Percentiles rank a stretch among this genome's conserved stretches.
phyloP scores from a whole-genome alignment of 495 filamentous ascomycete genomes.

The Xanthoparmelia taractica region DNA sequence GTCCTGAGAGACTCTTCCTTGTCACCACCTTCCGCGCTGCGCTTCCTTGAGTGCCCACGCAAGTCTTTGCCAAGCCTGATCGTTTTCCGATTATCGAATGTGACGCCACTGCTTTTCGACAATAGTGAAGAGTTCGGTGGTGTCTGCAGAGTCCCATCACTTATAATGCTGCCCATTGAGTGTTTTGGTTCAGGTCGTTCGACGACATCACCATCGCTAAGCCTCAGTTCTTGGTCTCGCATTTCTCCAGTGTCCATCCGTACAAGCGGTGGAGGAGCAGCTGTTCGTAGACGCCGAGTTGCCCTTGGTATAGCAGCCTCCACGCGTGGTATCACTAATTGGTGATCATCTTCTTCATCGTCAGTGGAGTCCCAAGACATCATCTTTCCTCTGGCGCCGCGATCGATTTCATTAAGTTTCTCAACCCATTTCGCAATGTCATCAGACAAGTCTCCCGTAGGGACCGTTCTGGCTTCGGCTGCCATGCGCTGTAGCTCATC shows the following conservation, averaged over 20 bases:
- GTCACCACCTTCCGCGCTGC: not conserved
- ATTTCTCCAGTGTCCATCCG: constrained; percentile 28
- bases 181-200: not conserved
- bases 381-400: constrained; percentile 9
- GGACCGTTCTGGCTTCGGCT: constrained; percentile 37
- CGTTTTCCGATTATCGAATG: too few species aligned
- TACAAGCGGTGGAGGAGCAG: constrained; percentile 17
- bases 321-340: not conserved
- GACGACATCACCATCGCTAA: constrained; percentile 17
- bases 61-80: not conserved
- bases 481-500: constrained; percentile 51
- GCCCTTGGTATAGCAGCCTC: not conserved
- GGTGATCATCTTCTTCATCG: constrained; percentile 10
- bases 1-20: constrained; percentile 1
- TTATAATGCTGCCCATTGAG: constrained; percentile 8
- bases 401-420: constrained; percentile 44
- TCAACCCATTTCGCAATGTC: constrained; percentile 49
- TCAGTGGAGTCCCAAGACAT: constrained; percentile 17
- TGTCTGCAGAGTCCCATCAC: constrained; percentile 13
- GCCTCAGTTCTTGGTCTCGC: constrained; percentile 15
- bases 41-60: not conserved
- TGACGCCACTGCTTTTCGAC: not conserved
- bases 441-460: constrained; percentile 37
- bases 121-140: constrained; percentile 13
- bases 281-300: not conserved